Percentiles rank a stretch among this genome's conserved stretches.
These are phyloP conservation scores for Pisolithus tinctorius DNA, from an alignment of 768 basidiomycete genomes.

Conservation along the genomic window DNA sequence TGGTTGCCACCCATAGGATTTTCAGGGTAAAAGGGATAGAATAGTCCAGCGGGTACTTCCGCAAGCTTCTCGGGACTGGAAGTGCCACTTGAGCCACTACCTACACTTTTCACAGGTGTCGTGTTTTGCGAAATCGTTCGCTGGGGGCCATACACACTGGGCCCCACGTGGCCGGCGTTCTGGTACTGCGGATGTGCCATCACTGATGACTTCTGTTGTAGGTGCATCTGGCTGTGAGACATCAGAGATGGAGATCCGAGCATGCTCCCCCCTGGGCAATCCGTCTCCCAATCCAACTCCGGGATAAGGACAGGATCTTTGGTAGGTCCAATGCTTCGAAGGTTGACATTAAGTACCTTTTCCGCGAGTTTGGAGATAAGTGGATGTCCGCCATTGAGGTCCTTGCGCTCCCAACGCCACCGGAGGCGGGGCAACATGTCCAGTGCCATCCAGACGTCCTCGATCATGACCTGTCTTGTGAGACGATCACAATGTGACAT, in stretches of 20 bases:
- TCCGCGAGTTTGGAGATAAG: constrained; percentile 78
- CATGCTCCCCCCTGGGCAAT: constrained; percentile 17
- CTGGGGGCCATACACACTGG: constrained; percentile 22
- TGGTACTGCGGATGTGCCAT: constrained; percentile 28
- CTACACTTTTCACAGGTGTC: constrained; percentile 21
- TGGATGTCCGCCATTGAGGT: constrained; percentile 74
- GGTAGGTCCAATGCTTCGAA: constrained; percentile 44
- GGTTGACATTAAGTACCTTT: constrained; percentile 67
- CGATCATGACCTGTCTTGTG: constrained; percentile 56
- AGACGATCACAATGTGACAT: constrained; percentile 73
- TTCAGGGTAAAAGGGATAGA: constrained; percentile 77
- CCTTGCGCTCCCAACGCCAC: constrained; percentile 89
- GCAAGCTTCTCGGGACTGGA: constrained; percentile 37
- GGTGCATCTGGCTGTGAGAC: constrained; percentile 21
- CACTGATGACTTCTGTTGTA: constrained; percentile 30
- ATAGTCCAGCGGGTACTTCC: constrained; percentile 61
- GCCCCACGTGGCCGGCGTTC: constrained; percentile 21
- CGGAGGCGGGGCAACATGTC: constrained; percentile 86
- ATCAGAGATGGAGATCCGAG: constrained; percentile 18
- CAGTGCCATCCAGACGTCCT: constrained; percentile 82
- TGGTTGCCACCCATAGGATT: constrained; percentile 25
- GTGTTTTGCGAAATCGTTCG: constrained; percentile 21
- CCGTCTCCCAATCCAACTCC: constrained; percentile 41
- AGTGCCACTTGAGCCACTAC: constrained; percentile 15
- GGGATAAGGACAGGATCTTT: constrained; percentile 36